Evolutionary conservation across 2,329 filamentous ascomycete genomes (phyloP).

Genomic region (Calonectria multiphialidica): DNA sequence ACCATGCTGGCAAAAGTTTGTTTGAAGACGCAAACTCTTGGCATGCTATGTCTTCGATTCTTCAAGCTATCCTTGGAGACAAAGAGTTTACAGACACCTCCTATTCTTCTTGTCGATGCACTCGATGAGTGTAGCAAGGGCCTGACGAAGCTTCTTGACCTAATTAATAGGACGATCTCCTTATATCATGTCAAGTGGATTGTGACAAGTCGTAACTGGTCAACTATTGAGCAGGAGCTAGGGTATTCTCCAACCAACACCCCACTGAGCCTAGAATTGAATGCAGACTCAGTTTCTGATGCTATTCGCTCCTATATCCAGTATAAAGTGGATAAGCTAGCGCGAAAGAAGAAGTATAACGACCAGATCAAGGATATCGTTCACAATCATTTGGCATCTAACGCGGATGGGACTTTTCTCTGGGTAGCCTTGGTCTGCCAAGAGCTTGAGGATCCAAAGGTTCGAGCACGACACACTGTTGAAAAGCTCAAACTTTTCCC

Average conservation of each 20-base stretch:
- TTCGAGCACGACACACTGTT: slow-evolving; percentile 23
- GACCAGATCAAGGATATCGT: background rate
- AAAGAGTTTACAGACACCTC: background rate
- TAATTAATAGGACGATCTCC: slow-evolving; percentile 18
- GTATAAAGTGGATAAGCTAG: slow-evolving; percentile 37
- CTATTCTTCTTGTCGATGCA: slow-evolving; percentile 56
- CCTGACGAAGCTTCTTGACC: slow-evolving; percentile 45
- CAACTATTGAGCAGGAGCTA: slow-evolving; percentile 40
- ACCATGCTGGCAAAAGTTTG: background rate
- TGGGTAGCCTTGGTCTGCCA: slow-evolving; percentile 33
- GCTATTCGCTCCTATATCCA: slow-evolving; percentile 55
- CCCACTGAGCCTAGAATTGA: slow-evolving; percentile 49
- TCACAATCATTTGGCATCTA: background rate
- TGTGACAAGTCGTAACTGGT: slow-evolving; percentile 57
- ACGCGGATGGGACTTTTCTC: background rate
- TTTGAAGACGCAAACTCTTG: background rate
- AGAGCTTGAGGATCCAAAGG: slow-evolving; percentile 20
- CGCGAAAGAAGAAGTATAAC: background rate
- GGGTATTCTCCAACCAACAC: slow-evolving; percentile 26
- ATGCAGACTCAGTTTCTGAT: slow-evolving; percentile 45
- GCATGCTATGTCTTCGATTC: background rate
- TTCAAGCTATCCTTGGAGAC: background rate
- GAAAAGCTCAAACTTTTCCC: slow-evolving; percentile 43
- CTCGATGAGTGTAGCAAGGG: slow-evolving; percentile 57
- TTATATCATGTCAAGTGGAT: slow-evolving; percentile 52